Percentiles rank a stretch among this genome's conserved stretches.
These are phyloP conservation scores for Suillus ampliporus DNA, from an alignment of 768 basidiomycete species.

Conservation along the genomic window DNA sequence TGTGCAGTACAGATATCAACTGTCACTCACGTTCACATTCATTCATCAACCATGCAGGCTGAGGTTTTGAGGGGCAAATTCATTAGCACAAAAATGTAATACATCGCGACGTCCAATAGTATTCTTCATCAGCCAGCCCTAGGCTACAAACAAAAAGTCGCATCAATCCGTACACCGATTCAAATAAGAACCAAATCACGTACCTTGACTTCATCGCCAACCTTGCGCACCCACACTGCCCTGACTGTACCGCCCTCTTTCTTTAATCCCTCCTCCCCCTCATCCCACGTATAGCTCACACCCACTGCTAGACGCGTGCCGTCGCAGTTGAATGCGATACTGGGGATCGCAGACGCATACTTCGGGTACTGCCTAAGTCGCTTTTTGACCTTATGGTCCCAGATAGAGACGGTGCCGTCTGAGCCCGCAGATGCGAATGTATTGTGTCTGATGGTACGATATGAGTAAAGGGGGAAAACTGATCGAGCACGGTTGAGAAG, in stretches of 20 bases:
- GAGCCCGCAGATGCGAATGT: constrained; percentile 97
- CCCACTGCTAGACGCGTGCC: constrained; percentile 85
- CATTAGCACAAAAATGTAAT: constrained; percentile 1
- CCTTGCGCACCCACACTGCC: constrained; percentile 61
- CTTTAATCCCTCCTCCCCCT: constrained; percentile 76
- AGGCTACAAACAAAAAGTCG: constrained; percentile 18
- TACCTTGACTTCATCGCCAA: constrained; percentile 83
- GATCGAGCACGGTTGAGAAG: neutral
- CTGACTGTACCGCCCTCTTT: constrained; percentile 57
- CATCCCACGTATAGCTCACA: constrained; percentile 89
- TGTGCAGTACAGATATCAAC: neutral
- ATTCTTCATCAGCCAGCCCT: constrained; percentile 14
- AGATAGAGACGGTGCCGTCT: constrained; percentile 92
- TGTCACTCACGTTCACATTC: neutral
- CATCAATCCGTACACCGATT: neutral
- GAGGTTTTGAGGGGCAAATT: neutral
- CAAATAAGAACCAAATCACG: constrained; percentile 16
- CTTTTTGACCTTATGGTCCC: constrained; percentile 98
- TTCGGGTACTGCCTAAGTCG: constrained; percentile 90
- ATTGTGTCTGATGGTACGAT: constrained; percentile 63
- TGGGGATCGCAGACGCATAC: constrained; percentile 75
- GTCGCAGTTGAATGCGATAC: constrained; percentile 82
- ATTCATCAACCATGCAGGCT: neutral
- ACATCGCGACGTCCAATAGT: neutral
- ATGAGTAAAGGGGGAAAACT: neutral